These are phyloP conservation scores for Zoysia matrella DNA, from an alignment of 202 grass and related monocot genomes.

Conservation along the genomic window DNA sequence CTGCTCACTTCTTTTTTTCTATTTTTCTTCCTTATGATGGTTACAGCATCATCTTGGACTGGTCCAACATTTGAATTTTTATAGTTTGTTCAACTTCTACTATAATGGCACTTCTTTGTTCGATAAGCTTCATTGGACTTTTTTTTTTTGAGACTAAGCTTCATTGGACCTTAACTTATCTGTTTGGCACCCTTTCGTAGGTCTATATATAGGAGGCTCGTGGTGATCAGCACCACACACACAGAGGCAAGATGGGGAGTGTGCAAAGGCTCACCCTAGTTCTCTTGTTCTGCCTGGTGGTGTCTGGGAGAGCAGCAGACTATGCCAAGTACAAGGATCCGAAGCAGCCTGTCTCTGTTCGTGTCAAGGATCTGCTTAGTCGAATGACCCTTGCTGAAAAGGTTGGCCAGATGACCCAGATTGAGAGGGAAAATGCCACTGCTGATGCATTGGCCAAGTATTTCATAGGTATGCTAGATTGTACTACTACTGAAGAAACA, in stretches of 20 bases:
- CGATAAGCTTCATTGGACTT: background rate
- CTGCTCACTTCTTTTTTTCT: background rate
- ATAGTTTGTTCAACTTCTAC: background rate
- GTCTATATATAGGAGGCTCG: conserved; percentile 37
- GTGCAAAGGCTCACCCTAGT: conserved; percentile 40
- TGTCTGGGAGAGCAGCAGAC: conserved; percentile 34
- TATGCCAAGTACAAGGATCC: conserved; percentile 10
- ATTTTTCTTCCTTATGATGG: conserved; percentile 32
- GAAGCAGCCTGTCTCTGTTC: conserved; percentile 62
- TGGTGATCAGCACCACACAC: conserved; percentile 23
- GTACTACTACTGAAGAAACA: background rate
- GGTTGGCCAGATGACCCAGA: conserved; percentile 98
- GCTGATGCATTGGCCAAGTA: conserved; percentile 65
- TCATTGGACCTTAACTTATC: background rate
- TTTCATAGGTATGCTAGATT: conserved; percentile 64
- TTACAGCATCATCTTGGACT: conserved; percentile 28
- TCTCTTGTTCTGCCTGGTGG: conserved; percentile 43
- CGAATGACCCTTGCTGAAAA: conserved; percentile 92
- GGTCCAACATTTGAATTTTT: background rate
- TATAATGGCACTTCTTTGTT: conserved; percentile 17
- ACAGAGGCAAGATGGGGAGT: conserved; percentile 42
- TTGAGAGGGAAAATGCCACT: conserved; percentile 29
- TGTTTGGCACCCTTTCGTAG: background rate
- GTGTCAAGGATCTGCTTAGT: conserved; percentile 66
- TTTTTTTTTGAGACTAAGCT: background rate